These are phyloP conservation scores for Eucalyptus grandis DNA, from an alignment of 345 rosid species.

Conservation along the genomic window DNA sequence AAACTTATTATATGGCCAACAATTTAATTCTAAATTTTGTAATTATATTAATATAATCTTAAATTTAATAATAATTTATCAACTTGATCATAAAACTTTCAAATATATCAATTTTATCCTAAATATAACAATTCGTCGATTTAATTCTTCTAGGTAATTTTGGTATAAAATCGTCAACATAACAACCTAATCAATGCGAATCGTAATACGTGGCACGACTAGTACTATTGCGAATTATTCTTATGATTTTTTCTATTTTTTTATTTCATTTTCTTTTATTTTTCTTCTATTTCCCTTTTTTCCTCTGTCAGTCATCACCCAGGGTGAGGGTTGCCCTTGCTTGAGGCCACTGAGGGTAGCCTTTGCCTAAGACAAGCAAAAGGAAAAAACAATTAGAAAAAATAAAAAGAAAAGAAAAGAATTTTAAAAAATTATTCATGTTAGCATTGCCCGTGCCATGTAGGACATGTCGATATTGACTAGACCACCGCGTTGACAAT, in stretches of 20 bases:
- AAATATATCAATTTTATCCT: no score
- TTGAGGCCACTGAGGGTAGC: rapidly evolving
- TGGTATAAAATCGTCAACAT: rapidly evolving
- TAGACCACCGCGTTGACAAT: rapidly evolving
- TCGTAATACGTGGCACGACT: rapidly evolving
- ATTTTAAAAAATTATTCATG: no score
- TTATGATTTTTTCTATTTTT: no score
- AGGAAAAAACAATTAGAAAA: no score
- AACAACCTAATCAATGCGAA: rapidly evolving
- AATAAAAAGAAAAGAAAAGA: no score
- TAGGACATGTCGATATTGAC: rapidly evolving
- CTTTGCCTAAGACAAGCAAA: rapidly evolving
- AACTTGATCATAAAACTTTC: no score
- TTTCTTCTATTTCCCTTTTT: no score
- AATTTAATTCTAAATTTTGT: no score
- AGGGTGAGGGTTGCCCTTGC: neutral
- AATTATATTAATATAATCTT: no score
- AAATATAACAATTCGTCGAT: neutral
- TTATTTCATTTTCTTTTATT: no score
- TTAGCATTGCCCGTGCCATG: rapidly evolving
- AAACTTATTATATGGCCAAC: neutral
- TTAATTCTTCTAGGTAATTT: no score
- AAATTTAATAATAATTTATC: no score
- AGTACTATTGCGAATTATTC: rapidly evolving
- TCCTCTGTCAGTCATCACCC: rapidly evolving